Base-by-base conservation (phyloP, 179 eudicot genomes). In the Spinacia oleracea region DNA sequence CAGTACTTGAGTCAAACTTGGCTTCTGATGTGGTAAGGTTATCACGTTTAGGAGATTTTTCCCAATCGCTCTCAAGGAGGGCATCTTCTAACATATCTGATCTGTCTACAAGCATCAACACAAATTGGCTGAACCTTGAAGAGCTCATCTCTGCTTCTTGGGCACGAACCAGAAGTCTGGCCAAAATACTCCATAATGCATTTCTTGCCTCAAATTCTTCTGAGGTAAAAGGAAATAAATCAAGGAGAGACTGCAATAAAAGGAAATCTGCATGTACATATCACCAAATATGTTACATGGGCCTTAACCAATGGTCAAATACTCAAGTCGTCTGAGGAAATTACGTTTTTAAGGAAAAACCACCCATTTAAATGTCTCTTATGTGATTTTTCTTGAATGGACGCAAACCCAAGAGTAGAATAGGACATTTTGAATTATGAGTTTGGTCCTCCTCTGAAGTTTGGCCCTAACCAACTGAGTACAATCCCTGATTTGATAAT, bases 131-230 rank as follows among this genome's bases (percentile, higher is more conserved):
- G 66, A 93, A 86, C 55, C 34, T 85, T 85, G 84, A 85, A 59
- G 88, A 70, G 83, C 80, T 82, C 86, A 88, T 77, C 74, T 91
- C 91, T 68, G 67, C 73, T 74, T 83, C 89, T 82, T 84, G 83
- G 68, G 86, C 73, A 40, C 56, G 85, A 60, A 58, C 68, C 84
- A 93, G 76, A 74, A 93, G 77, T 80, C 94, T 85, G 23, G 91
- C 84, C 73, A 91, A 77, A 55, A 88, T 77, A 81, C 91, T 94
- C 99, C 99, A 96, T 83, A 93, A 83, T 77, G 98, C 99, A 83
- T 85, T 87, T 83, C 89, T 83, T 48, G 97, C 97, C 85, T 91
- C 98, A 12, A 76, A 68, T 78, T 96, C 99, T 77, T 90, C 92
- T 46, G 98, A 96, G 73, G 94, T 89, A 80, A 89, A 85, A 63